Evolutionary conservation across 257 asterid genomes (phyloP).

Genomic region (Forsythia viridissima): DNA sequence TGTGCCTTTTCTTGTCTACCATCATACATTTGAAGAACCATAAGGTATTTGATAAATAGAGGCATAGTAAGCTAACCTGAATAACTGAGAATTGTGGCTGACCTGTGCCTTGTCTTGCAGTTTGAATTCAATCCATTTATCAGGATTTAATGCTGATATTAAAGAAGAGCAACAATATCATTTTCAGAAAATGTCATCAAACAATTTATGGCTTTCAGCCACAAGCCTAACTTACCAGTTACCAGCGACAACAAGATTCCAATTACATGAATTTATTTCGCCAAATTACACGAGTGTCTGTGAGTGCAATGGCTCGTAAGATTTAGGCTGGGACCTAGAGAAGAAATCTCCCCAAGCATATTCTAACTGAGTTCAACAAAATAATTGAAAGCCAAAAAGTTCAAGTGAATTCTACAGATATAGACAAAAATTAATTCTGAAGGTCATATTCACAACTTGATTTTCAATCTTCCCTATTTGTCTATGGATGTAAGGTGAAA

Average conservation of each 20-base stretch:
- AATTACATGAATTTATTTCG: neutral
- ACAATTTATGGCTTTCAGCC: slow-evolving; percentile 4
- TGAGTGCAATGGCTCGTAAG: neutral
- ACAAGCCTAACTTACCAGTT: neutral
- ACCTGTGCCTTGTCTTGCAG: slow-evolving; percentile 90
- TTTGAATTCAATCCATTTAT: slow-evolving; percentile 88
- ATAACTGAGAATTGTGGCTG: slow-evolving; percentile 86
- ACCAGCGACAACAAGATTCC: neutral
- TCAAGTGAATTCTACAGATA: neutral
- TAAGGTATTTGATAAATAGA: neutral
- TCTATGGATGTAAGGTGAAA: slow-evolving; percentile 5
- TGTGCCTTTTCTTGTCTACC: neutral
- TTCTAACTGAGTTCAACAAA: slow-evolving; percentile 10
- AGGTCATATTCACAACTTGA: slow-evolving; percentile 4
- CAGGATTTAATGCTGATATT: slow-evolving; percentile 78
- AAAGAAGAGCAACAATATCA: slow-evolving; percentile 19
- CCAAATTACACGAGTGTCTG: neutral
- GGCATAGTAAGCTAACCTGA: slow-evolving; percentile 55
- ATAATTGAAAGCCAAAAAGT: neutral
- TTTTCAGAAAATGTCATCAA: slow-evolving; percentile 11
- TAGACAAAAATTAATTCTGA: neutral
- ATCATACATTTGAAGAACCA: slow-evolving; percentile 15
- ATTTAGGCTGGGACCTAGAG: slow-evolving; percentile 1
- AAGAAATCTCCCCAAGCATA: neutral
- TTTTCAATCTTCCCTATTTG: slow-evolving; percentile 1